Evolutionary conservation across 2,329 filamentous ascomycete species (phyloP), one percentile per base, ranked within the genome.

Genomic region (Clathrospora elynae): DNA sequence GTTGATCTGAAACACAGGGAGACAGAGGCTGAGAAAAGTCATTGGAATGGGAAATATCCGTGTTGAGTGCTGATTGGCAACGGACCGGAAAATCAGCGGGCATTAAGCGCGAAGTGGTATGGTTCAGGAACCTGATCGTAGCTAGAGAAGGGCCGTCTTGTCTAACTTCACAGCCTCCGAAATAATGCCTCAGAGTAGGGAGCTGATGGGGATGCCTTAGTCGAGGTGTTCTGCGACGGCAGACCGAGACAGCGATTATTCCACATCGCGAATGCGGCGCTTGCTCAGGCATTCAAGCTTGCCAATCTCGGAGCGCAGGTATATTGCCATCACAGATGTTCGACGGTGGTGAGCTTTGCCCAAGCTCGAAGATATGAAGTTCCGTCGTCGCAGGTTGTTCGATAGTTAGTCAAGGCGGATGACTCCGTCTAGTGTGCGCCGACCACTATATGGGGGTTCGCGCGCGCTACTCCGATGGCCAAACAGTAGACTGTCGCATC

Each of bases 1-100:
- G 35, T 38, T 35, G 39, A 53, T 49, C 36, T 58, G 58, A 62
- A 63, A 62, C 59, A 53, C 42, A 38, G 34, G 37, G 46, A n/a
- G 38, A 25, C 28, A 18, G 36, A 37, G 16, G 40, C 35, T 29
- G 36, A 39, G 13, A 23, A 39, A n/a, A 39, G 35, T 38, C 9
- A 52, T 50, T 55, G 49, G 55, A 42, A 44, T 45, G 39, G 44
- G 43, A 43, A 30, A 44, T 43, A 32, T 20, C 12, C 17, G 23
- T 35, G 37, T 34, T 25, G 31, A 29, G 40, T 33, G 33, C 29
- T 55, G 39, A 53, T 55, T 55, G 53, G 48, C 8, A 8, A 42
- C 36, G 46, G 33, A 31, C 49, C 47, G 46, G 48, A 45, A 42
- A 39, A 60, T 39, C 7, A 34, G 19, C 7, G 14, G 16, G 24